Conservation (phyloP, 345 rosid species). For the Acer negundo region DNA sequence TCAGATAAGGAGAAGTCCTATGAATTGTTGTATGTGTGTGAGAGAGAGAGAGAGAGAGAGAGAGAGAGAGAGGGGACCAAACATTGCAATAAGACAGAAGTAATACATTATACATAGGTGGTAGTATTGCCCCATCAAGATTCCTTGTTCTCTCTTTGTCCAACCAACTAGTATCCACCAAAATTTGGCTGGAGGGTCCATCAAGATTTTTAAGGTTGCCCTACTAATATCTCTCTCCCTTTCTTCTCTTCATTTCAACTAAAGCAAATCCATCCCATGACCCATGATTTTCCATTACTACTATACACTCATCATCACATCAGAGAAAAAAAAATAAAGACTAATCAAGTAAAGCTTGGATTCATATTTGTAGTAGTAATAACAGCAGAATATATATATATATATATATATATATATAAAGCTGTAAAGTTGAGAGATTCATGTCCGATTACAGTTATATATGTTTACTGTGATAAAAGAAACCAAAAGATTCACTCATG, state of each 20-base stretch:
- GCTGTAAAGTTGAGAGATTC: background rate
- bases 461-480: conserved; percentile 13
- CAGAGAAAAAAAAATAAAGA: background rate
- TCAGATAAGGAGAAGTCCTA: background rate
- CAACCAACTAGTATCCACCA: conserved; percentile 16
- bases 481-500: background rate
- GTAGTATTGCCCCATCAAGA: conserved; percentile 21
- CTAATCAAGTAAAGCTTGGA: background rate
- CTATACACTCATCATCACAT: background rate
- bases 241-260: conserved; percentile 2
- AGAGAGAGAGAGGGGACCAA: background rate
- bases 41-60: no score
- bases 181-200: conserved; percentile 27
- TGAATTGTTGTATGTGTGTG: background rate
- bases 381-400: background rate
- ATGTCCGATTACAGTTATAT: background rate
- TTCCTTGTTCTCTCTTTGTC: conserved; percentile 23
- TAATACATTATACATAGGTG: background rate
- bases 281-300: background rate
- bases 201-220: conserved; percentile 22
- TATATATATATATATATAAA: no score
- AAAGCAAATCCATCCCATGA: background rate
- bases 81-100: background rate
- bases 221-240: conserved; percentile 15
- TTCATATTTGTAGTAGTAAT: background rate